Evolutionary conservation across 768 basidiomycete species (phyloP), one percentile per base, ranked within the genome.

Genomic region (Cytidiella melzeri): DNA sequence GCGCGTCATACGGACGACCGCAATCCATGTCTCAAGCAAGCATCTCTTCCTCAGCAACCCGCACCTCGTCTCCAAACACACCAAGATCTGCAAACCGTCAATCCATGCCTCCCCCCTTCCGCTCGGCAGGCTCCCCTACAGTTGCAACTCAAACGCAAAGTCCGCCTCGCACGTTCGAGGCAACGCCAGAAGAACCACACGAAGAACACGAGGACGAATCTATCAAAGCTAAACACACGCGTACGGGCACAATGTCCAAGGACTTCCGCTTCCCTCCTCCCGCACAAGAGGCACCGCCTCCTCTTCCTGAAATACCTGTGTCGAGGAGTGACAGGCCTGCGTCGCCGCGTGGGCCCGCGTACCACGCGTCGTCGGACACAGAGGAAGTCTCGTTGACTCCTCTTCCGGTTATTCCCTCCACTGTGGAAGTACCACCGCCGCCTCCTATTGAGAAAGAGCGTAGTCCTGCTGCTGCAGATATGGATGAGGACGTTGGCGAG

Each of bases 21-120:
- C 83, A 85, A 53, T 88, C 87, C 19, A 85, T 90, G 81, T 89
- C 87, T 0, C 83, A 86, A 64, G 76, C 79, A 2, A 71, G 74
- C 23, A 67, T 80, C 1, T 70, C 76, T 1, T 71, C 73, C 15
- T 65, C 79, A 4, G 67, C 48, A 57, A 61, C 57, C 44, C 64
- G 63, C n/a, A 53, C 57, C 23, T 53, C 62, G 28, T 57, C 60
- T 44, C 50, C 67, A 60, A 61, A 70, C 55, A 54, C 57, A 55
- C 51, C 57, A 27, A 55, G 53, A 24, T 65, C 72, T 2, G 66
- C 72, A 3, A 76, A 80, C 53, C 80, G 86, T 23, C 74, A 84
- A 2, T 87, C 86, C 0, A 79, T 88, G 77, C 86, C 87, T 0
- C 64, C 74, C 0, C 74, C 80, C 3, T 67, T 77, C 12, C 75